These are phyloP conservation scores for Scutellaria baicalensis DNA, from an alignment of 257 asterid species.

Conservation along the genomic window DNA sequence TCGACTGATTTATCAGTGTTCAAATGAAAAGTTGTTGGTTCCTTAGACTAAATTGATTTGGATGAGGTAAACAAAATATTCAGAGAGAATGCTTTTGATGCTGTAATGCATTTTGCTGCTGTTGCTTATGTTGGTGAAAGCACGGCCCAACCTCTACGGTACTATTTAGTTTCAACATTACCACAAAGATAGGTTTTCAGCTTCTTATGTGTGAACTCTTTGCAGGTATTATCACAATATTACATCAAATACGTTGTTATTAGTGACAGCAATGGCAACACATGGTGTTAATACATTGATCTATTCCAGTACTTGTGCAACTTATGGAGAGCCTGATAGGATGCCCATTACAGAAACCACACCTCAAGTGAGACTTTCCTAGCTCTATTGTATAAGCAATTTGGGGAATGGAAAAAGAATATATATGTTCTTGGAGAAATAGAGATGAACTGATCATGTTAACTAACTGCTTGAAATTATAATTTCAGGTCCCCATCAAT, in stretches of 20 bases:
- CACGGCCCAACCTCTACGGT: slow-evolving; percentile 73
- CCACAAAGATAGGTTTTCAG: neutral
- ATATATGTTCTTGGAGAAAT: no score
- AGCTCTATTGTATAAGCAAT: no score
- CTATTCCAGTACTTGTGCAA: slow-evolving; percentile 83
- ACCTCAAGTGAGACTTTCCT: slow-evolving; percentile 53
- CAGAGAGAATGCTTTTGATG: slow-evolving; percentile 68
- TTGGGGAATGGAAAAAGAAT: no score
- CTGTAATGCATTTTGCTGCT: slow-evolving; percentile 88
- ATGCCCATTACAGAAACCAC: slow-evolving; percentile 83
- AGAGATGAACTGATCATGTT: no score
- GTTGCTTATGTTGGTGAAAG: slow-evolving; percentile 93
- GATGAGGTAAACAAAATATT: slow-evolving; percentile 51
- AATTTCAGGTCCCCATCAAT: slow-evolving; percentile 55
- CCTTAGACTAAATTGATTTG: slow-evolving; percentile 6
- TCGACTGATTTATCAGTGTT: neutral
- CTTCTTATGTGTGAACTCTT: neutral
- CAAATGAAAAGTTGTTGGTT: neutral
- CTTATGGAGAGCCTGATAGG: slow-evolving; percentile 82
- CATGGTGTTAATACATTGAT: slow-evolving; percentile 67
- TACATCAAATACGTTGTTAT: slow-evolving; percentile 57
- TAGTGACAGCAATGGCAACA: slow-evolving; percentile 68
- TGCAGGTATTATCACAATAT: slow-evolving; percentile 75
- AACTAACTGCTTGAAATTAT: no score
- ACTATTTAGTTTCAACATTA: neutral